phyloP scores from a whole-genome alignment of 176 grass and related monocot species.

The Paspalum notatum region DNA sequence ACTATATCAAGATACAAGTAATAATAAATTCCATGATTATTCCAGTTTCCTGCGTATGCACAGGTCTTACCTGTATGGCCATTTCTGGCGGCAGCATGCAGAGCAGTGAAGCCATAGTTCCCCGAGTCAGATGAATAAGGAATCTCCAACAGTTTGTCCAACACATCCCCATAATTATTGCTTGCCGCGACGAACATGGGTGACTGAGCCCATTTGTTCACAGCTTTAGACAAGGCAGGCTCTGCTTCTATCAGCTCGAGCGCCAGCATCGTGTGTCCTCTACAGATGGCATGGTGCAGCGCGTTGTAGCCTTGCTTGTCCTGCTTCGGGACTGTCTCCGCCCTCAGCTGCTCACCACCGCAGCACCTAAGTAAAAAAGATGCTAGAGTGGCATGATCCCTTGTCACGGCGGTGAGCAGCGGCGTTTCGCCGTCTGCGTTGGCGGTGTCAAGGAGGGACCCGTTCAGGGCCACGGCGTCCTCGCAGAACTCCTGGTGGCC shows the following conservation, averaged over 20 bases:
- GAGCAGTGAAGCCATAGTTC: background rate
- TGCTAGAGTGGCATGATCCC: too few relatives aligned
- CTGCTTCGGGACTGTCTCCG: too few relatives aligned
- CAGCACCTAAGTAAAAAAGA: background rate
- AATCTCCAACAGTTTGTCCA: background rate
- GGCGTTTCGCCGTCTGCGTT: background rate
- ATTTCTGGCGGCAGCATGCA: conserved; percentile 33
- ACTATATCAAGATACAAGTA: too few relatives aligned
- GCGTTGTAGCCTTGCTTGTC: background rate
- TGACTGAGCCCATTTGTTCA: background rate
- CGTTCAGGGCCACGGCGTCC: too few relatives aligned
- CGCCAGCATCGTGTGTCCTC: background rate
- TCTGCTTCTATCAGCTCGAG: background rate
- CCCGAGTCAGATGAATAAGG: background rate
- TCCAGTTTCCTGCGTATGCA: too few relatives aligned
- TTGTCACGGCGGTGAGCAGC: background rate
- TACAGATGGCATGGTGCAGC: conserved; percentile 25
- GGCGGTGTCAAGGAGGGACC: background rate
- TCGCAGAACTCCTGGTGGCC: too few relatives aligned
- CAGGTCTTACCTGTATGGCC: background rate
- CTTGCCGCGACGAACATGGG: conserved; percentile 21
- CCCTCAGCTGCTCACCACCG: accelerated
- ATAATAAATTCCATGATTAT: too few relatives aligned
- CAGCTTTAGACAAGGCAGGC: too few relatives aligned
- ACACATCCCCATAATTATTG: background rate